phyloP scores from a whole-genome alignment of 2,329 filamentous ascomycete species.

The Drechslera avenae region DNA sequence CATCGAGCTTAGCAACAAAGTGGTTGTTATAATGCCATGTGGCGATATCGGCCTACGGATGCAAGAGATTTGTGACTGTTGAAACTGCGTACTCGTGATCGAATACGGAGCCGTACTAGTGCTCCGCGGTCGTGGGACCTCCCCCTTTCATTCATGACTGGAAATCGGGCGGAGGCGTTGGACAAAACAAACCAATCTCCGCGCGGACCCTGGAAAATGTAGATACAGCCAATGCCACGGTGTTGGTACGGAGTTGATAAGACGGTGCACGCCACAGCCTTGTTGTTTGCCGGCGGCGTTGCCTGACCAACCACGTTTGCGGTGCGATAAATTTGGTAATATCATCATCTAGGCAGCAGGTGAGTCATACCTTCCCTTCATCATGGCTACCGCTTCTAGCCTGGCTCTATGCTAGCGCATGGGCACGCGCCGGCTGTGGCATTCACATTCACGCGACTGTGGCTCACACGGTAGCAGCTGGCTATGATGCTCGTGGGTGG shows the following conservation, averaged over 20 bases:
- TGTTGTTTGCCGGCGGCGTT: conserved; percentile 2
- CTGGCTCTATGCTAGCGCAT: conserved; percentile 10
- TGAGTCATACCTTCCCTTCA: conserved; percentile 19
- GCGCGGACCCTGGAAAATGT: no score
- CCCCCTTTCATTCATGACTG: no score
- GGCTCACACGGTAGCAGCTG: conserved; percentile 39
- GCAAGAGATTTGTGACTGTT: no score
- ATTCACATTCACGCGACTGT: conserved; percentile 16
- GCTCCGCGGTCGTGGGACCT: no score
- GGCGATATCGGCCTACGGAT: neutral
- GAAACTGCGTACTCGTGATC: no score
- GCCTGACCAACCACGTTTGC: conserved; percentile 7
- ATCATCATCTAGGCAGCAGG: conserved; percentile 15
- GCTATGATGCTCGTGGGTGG: conserved; percentile 16
- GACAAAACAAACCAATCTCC: no score
- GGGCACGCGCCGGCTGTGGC: conserved; percentile 12
- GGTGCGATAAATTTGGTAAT: neutral
- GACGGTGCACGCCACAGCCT: conserved; percentile 7
- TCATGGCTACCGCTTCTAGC: conserved; percentile 15
- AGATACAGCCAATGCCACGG: neutral
- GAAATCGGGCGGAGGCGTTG: no score
- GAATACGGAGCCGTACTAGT: no score
- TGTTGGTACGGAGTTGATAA: conserved; percentile 2
- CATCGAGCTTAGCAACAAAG: no score
- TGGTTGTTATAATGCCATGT: no score